Base-by-base conservation (phyloP, 768 basidiomycete genomes). In the Boletus pseudo-olivaceus region DNA sequence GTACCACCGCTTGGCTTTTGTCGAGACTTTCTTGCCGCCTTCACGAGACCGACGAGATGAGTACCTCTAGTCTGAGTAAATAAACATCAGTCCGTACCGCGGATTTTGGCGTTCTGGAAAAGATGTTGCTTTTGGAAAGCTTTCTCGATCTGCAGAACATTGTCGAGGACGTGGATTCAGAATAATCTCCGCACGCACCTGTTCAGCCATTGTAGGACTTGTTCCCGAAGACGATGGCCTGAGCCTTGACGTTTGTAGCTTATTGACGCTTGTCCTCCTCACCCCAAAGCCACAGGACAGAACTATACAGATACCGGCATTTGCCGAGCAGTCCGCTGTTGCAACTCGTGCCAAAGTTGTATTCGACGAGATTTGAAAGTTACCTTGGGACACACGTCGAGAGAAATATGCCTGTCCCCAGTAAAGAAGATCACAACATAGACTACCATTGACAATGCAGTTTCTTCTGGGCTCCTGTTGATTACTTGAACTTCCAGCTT, bases 1-100 rank as follows among this genome's bases (percentile, higher is more conserved):
- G 79, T 90, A 97, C 96, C 97, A 99, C 73, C 97, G 82, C 83
- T 88, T 97, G 62, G 93, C 89, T 82, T 88, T 97, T 63, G 93
- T 93, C 48, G 87, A 82, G 63, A 94, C 80, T 81, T 96, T 96
- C 82, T 93, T 93, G 64, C 87, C 85, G 67, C 80, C 93, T 69
- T 72, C 26, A 56, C 34, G 48, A 46, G 49, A 53, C 27, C 17
- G 27, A 40, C 26, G n/a, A 47, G 57, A 57, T 64, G 51, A 56
- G 56, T 49, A 26, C 49, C 40, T 34, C 12, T 33, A 20, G 40
- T 38, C 39, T 17, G 53, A 45, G 54, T 27, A 30, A 52, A 52
- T 29, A 40, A 56, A 20, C 41, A 49, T 53, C 55, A 43, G 52
- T 54, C 84, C 91, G 69, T 75, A 95, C 93, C 90, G 69, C 86